These are phyloP conservation scores for Cadophora sp. DNA, from an alignment of 2,329 filamentous ascomycete species.

Conservation along the genomic window DNA sequence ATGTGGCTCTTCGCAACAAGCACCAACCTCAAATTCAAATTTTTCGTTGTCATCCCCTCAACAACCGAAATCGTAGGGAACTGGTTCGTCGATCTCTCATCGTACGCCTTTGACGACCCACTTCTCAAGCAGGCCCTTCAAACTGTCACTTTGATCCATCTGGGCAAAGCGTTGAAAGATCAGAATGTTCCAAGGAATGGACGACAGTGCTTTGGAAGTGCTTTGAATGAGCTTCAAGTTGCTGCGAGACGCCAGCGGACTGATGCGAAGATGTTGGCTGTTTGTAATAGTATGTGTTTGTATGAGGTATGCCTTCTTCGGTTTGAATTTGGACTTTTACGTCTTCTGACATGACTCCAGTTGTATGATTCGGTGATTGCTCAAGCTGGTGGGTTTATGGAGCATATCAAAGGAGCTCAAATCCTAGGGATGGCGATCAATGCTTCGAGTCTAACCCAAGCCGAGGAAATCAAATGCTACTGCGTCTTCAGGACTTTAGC, in stretches of 20 bases:
- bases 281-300: conserved; percentile 7
- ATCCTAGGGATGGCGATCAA: neutral
- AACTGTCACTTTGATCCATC: neutral
- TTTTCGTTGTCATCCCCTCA: neutral
- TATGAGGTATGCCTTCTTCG: neutral
- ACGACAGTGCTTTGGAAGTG: neutral
- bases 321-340: neutral
- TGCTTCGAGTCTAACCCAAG: neutral
- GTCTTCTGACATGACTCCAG: neutral
- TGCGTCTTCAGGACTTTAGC: neutral
- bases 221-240: neutral
- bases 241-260: neutral
- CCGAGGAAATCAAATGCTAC: neutral
- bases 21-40: neutral
- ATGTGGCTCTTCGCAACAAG: neutral
- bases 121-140: neutral
- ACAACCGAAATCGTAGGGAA: neutral
- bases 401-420: neutral
- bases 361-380: neutral
- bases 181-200: neutral
- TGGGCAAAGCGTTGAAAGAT: neutral
- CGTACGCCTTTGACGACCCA: neutral
- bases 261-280: conserved; percentile 6
- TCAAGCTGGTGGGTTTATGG: conserved; percentile 1
- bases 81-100: neutral